Conservation (phyloP, 805 yeast species). For the Yarrowia sp. region DNA sequence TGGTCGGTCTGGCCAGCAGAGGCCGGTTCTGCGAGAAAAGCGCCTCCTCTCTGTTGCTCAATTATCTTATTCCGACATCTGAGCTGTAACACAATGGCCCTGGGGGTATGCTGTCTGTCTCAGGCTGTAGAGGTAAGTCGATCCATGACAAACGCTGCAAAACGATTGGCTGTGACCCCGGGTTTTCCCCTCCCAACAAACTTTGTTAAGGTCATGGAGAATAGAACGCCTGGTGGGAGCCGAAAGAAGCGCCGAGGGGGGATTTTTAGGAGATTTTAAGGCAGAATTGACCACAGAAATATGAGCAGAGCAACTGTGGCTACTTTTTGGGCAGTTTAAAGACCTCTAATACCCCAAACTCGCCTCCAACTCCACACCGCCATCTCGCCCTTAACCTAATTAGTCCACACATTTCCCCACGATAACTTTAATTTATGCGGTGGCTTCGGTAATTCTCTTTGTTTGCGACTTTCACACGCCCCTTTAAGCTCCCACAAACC, state of each 20-base stretch:
- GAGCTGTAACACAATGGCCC: not conserved
- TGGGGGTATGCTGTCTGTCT: conserved; percentile 6
- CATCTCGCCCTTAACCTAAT: conserved; percentile 20
- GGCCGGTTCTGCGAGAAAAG: no score
- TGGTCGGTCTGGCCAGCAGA: no score
- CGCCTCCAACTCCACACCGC: not conserved
- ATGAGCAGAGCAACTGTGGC: no score
- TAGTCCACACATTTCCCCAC: conserved; percentile 20
- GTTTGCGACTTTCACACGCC: conserved; percentile 27
- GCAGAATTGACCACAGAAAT: not conserved
- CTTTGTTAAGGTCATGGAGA: not conserved
- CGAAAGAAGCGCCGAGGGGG: not conserved
- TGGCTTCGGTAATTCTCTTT: conserved; percentile 19
- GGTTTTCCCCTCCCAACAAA: conserved; percentile 27
- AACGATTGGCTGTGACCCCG: conserved; percentile 21
- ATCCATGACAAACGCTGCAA: conserved; percentile 22
- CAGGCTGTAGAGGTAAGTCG: conserved; percentile 9
- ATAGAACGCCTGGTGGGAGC: not conserved
- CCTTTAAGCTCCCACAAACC: conserved; percentile 24
- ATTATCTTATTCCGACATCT: not conserved
- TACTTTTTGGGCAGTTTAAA: not conserved
- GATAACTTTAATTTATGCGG: conserved; percentile 10
- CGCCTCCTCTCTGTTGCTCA: not conserved
- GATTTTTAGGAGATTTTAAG: no score
- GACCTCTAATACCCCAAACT: not conserved